phyloP scores from a whole-genome alignment of 768 basidiomycete genomes.

The Lactarius psammicola region DNA sequence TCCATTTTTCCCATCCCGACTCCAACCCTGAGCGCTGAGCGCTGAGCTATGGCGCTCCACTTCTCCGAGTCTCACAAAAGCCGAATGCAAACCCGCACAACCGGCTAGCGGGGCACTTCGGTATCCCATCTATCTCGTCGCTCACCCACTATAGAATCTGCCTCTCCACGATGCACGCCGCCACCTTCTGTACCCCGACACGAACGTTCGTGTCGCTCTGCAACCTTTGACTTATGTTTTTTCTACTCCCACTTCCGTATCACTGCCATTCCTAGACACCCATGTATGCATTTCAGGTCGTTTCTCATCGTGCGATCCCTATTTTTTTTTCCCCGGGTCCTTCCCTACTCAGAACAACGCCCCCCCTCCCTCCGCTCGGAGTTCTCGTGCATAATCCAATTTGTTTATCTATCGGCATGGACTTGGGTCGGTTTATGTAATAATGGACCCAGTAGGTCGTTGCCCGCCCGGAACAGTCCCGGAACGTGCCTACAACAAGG shows the following conservation, averaged over 20 bases:
- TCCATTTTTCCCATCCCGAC: not conserved
- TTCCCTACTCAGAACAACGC: not conserved
- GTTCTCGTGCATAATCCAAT: not conserved
- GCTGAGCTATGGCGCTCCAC: not conserved
- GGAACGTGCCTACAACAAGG: too few relatives aligned
- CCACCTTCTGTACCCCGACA: not conserved
- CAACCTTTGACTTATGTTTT: not conserved
- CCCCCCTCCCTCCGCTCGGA: not conserved
- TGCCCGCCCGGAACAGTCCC: not conserved
- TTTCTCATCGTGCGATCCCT: conserved; percentile 3
- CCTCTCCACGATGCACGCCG: not conserved
- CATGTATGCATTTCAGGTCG: conserved; percentile 6
- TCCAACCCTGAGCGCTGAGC: not conserved
- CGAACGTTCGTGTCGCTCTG: not conserved
- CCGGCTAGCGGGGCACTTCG: not conserved
- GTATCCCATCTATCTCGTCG: not conserved
- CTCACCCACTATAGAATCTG: conserved; percentile 2
- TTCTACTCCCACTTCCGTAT: not conserved
- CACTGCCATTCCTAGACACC: conserved; percentile 13
- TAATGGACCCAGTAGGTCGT: not conserved
- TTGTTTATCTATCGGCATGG: not conserved
- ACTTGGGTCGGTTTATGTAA: not conserved
- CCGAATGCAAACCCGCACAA: not conserved
- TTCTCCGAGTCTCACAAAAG: not conserved
- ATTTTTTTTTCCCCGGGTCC: not conserved